A percentile compares a stretch with the other conserved stretches of the same genome.
These are phyloP conservation scores for Monosporozyma solicola DNA, from an alignment of 805 yeast genomes.

Conservation along the genomic window DNA sequence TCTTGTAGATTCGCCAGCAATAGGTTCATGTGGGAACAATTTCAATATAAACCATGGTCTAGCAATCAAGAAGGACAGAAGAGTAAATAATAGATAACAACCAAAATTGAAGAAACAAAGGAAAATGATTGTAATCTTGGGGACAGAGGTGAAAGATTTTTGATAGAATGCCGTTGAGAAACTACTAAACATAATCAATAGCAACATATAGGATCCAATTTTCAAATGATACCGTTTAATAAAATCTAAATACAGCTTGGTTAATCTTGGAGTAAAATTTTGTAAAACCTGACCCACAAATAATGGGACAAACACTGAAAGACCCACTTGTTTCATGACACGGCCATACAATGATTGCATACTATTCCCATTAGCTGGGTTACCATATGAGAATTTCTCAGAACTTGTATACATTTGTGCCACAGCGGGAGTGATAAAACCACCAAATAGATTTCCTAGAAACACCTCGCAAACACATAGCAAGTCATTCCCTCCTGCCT, in stretches of 20 bases:
- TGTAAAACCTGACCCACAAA: conserved; percentile 84
- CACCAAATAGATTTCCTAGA: conserved; percentile 77
- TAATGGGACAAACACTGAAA: conserved; percentile 74
- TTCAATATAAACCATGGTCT: conserved; percentile 47
- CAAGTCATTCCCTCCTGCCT: conserved; percentile 75
- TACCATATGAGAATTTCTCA: conserved; percentile 64
- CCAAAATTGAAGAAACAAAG: conserved; percentile 78
- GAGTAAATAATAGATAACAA: conserved; percentile 67
- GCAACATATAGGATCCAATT: conserved; percentile 71
- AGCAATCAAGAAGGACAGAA: conserved; percentile 47
- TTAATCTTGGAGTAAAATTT: conserved; percentile 50
- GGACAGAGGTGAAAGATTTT: conserved; percentile 62
- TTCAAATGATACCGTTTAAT: conserved; percentile 33
- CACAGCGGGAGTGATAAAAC: conserved; percentile 79
- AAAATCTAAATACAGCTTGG: conserved; percentile 15
- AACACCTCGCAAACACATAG: conserved; percentile 78
- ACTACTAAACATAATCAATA: conserved; percentile 68
- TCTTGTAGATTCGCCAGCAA: conserved; percentile 32
- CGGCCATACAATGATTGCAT: conserved; percentile 53
- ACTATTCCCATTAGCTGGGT: conserved; percentile 53
- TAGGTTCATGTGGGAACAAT: conserved; percentile 41
- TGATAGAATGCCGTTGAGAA: conserved; percentile 85
- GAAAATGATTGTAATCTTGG: conserved; percentile 62
- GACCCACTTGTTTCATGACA: conserved; percentile 83
- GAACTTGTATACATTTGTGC: conserved; percentile 55